These are phyloP conservation scores for Podospora comata DNA, from an alignment of 495 filamentous ascomycete genomes.

Conservation along the genomic window DNA sequence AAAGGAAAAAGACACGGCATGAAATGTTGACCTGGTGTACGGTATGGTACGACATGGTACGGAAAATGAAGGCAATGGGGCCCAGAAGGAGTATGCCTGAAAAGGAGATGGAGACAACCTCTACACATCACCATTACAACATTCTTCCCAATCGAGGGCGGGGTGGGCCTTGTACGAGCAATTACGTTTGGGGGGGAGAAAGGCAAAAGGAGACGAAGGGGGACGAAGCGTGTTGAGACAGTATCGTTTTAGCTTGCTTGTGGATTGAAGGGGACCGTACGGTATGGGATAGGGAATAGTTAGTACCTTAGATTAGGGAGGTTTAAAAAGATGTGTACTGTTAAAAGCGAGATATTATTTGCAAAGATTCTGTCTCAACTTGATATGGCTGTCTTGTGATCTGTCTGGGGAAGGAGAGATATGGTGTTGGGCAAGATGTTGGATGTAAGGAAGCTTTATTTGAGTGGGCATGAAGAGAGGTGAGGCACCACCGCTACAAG, in stretches of 20 bases:
- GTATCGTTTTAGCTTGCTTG: neutral
- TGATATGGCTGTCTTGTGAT: neutral
- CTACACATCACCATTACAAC: neutral
- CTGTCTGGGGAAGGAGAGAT: neutral
- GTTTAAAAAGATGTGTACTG: neutral
- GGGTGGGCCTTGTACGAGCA: neutral
- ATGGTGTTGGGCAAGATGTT: neutral
- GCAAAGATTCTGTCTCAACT: neutral
- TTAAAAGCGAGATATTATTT: neutral
- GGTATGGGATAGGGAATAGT: neutral
- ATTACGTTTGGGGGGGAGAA: neutral
- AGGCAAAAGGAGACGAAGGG: neutral
- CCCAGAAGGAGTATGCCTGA: too few species aligned
- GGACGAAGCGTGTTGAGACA: neutral
- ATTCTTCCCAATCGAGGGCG: neutral
- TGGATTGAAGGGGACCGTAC: neutral
- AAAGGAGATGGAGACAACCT: neutral
- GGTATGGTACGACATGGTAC: too few species aligned
- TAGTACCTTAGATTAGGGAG: neutral
- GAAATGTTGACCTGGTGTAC: too few species aligned
- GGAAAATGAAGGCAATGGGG: too few species aligned
- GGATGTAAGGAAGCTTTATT: too few species aligned
- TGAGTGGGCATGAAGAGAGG: too few species aligned
- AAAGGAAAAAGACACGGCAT: too few species aligned
- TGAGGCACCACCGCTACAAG: too few species aligned